Evolutionary conservation across 805 yeast species (phyloP).

Genomic region (Diddensiella transvaalensis): DNA sequence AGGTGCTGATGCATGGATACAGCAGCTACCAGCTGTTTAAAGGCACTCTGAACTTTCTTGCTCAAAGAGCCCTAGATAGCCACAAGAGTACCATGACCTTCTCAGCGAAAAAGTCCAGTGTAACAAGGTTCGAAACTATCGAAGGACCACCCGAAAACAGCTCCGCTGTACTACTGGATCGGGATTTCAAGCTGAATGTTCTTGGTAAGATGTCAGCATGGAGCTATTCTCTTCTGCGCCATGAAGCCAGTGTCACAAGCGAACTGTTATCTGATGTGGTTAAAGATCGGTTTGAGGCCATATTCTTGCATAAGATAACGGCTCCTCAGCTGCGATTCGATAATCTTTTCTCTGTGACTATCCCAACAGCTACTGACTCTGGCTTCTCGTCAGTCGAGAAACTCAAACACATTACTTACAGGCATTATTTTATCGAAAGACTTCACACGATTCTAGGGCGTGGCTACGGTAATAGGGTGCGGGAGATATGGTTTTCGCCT

Average conservation of each 20-base stretch:
- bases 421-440: constrained; percentile 59
- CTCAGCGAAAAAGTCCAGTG: constrained; percentile 11
- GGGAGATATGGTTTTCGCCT: constrained; percentile 15
- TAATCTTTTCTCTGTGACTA: constrained; percentile 47
- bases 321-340: constrained; percentile 60
- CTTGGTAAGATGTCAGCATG: constrained; percentile 75
- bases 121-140: constrained; percentile 2
- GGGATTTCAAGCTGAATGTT: constrained; percentile 57
- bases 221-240: constrained; percentile 58
- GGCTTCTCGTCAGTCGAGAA: constrained; percentile 65
- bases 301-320: constrained; percentile 61
- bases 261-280: constrained; percentile 70
- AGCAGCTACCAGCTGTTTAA: constrained; percentile 92
- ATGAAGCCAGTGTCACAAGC: constrained; percentile 67
- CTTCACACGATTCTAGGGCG: constrained; percentile 48
- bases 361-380: constrained; percentile 35
- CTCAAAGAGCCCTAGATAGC: constrained; percentile 64
- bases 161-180: constrained; percentile 18
- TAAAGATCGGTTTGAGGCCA: constrained; percentile 74
- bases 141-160: neutral
- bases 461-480: constrained; percentile 50
- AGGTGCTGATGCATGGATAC: constrained; percentile 77
- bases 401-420: constrained; percentile 66
- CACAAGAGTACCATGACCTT: constrained; percentile 21
- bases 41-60: constrained; percentile 77